Evolutionary conservation across 768 basidiomycete genomes (phyloP).

Genomic region (Termitomyces sp.): DNA sequence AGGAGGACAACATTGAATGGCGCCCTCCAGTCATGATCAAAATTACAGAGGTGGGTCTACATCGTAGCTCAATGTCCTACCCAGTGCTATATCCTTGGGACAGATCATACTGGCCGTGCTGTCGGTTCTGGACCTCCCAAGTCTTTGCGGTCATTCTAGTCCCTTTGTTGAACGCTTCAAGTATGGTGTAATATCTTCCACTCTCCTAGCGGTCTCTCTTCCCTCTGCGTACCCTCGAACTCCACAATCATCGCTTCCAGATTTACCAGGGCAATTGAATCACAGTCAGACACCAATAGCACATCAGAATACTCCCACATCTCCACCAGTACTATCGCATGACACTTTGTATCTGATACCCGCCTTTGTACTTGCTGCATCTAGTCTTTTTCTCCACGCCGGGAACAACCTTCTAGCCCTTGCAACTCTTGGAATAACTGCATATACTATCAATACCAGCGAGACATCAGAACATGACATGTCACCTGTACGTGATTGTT

Average conservation of each 20-base stretch:
- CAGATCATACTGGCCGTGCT: constrained; percentile 35
- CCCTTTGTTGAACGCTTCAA: constrained; percentile 77
- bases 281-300: constrained; percentile 38
- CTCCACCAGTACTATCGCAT: constrained; percentile 18
- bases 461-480: constrained; percentile 42
- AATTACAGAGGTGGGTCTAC: constrained; percentile 33
- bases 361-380: constrained; percentile 31
- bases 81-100: constrained; percentile 4
- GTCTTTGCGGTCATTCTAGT: constrained; percentile 28
- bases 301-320: constrained; percentile 14
- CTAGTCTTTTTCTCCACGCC: constrained; percentile 33
- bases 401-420: constrained; percentile 38
- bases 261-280: constrained; percentile 31
- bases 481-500: constrained; percentile 40
- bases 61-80: not conserved
- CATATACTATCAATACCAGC: constrained; percentile 28
- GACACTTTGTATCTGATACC: constrained; percentile 36
- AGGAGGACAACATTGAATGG: constrained; percentile 25
- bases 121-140: constrained; percentile 23
- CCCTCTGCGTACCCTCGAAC: constrained; percentile 28
- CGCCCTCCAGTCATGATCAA: constrained; percentile 28
- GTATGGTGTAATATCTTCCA: constrained; percentile 77
- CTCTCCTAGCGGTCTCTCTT: constrained; percentile 55
- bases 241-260: constrained; percentile 34
- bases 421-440: constrained; percentile 28